Evolutionary conservation across 331 rosid species (phyloP).

Genomic region (Saraca asoca): DNA sequence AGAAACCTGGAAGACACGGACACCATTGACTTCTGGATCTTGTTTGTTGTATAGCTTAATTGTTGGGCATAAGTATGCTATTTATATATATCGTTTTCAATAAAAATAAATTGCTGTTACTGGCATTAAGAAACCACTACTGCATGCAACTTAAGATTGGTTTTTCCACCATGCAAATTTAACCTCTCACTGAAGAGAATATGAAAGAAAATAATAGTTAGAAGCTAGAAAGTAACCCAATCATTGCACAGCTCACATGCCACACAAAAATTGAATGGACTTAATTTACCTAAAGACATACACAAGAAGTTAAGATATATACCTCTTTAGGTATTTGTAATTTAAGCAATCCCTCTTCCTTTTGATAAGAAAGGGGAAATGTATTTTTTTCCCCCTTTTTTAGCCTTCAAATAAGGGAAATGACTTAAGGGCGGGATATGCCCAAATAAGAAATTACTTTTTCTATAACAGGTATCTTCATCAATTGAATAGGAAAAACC

Average conservation of each 20-base stretch:
- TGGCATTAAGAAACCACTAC: not conserved
- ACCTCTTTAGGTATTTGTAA: not conserved
- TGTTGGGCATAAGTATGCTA: not conserved
- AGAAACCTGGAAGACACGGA: too few relatives aligned
- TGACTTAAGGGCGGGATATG: too few relatives aligned
- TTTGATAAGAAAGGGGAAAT: conserved; percentile 1
- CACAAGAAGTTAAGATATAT: conserved; percentile 6
- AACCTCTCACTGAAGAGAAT: not conserved
- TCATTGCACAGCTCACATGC: too few relatives aligned
- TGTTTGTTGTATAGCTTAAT: not conserved
- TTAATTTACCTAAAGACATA: not conserved
- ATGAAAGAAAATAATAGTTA: too few relatives aligned
- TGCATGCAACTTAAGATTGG: conserved; percentile 4
- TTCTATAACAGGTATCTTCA: not conserved
- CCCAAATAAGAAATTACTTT: not conserved
- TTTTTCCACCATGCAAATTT: not conserved
- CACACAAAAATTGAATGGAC: not conserved
- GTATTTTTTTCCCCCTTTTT: too few relatives aligned
- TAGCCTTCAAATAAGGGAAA: too few relatives aligned
- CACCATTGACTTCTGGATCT: conserved; percentile 4
- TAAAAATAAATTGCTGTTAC: conserved; percentile 8
- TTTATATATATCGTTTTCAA: not conserved
- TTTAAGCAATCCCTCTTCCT: not conserved
- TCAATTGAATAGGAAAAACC: not conserved
- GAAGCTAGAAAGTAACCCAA: too few relatives aligned